phyloP scores from a whole-genome alignment of 2,329 filamentous ascomycete genomes.

The Mycogone perniciosa region DNA sequence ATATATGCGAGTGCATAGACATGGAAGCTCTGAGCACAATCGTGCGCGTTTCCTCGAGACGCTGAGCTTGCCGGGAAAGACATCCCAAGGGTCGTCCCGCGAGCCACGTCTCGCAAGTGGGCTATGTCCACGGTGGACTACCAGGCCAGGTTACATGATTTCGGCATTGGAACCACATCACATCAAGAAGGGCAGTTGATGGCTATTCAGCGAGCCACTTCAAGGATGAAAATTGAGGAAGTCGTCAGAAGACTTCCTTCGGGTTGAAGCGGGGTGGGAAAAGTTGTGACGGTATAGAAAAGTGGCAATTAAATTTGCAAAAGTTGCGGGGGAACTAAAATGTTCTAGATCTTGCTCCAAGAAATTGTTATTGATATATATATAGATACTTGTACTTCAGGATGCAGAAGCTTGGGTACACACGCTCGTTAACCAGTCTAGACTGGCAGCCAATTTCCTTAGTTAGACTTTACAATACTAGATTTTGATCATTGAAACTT shows the following conservation, averaged over 20 bases:
- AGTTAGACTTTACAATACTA: neutral
- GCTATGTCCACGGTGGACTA: conserved; percentile 6
- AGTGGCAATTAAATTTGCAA: no score
- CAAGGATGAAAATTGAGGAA: neutral
- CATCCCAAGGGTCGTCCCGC: conserved; percentile 5
- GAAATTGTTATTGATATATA: neutral
- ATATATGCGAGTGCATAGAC: neutral
- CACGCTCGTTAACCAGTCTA: conserved; percentile 7
- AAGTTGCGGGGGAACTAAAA: no score
- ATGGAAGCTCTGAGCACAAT: neutral
- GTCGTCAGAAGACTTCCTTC: no score
- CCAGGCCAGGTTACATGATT: conserved; percentile 4
- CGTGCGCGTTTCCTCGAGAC: neutral
- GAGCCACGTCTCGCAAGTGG: conserved; percentile 10
- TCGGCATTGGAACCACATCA: conserved; percentile 2
- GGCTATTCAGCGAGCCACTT: conserved; percentile 6
- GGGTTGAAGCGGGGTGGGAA: no score
- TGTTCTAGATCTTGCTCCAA: no score
- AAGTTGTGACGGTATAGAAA: no score
- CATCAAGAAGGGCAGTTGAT: conserved; percentile 2
- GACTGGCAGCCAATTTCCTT: conserved; percentile 1
- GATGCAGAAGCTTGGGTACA: conserved; percentile 6
- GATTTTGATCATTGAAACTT: neutral
- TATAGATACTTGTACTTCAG: neutral
- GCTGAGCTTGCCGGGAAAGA: conserved; percentile 6